Evolutionary conservation across 1,284 basidiomycete species (phyloP).

Genomic region (Trichosporon coremiiforme): DNA sequence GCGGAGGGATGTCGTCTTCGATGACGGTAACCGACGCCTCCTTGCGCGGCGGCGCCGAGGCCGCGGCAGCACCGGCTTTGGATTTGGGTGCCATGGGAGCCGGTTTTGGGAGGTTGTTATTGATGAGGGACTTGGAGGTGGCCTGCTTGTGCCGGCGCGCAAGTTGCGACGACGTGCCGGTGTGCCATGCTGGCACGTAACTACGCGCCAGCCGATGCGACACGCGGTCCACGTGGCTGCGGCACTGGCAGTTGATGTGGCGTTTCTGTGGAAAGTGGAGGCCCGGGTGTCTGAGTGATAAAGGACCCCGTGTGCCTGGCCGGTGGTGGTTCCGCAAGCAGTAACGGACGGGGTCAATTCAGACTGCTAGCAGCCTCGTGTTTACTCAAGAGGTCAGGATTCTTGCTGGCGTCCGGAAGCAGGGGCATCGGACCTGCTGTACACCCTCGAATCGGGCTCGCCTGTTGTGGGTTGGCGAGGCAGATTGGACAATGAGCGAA

Average conservation of each 20-base stretch:
- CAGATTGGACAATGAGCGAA: neutral
- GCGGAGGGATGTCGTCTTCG: constrained; percentile 15
- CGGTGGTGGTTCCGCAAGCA: neutral
- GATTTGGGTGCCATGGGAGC: constrained; percentile 21
- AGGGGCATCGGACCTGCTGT: neutral
- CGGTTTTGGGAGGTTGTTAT: constrained; percentile 1
- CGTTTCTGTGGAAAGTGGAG: constrained; percentile 2
- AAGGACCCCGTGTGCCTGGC: neutral
- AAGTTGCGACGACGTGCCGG: neutral
- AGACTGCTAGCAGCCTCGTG: neutral
- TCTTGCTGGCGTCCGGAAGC: neutral
- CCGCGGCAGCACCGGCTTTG: constrained; percentile 19
- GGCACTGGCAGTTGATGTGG: constrained; percentile 6
- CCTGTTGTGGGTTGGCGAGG: neutral
- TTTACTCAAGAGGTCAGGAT: neutral
- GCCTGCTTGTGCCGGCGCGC: constrained; percentile 8
- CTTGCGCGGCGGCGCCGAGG: constrained; percentile 9
- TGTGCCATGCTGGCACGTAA: constrained; percentile 14
- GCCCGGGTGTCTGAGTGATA: neutral
- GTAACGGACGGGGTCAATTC: constrained; percentile 7
- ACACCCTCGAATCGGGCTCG: constrained; percentile 7
- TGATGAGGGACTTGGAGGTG: constrained; percentile 14
- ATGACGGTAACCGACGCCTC: constrained; percentile 8
- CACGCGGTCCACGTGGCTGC: constrained; percentile 3
- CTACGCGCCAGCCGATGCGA: constrained; percentile 8